phyloP scores from a whole-genome alignment of 2,329 filamentous ascomycete genomes.

The Chaetomium sp. region DNA sequence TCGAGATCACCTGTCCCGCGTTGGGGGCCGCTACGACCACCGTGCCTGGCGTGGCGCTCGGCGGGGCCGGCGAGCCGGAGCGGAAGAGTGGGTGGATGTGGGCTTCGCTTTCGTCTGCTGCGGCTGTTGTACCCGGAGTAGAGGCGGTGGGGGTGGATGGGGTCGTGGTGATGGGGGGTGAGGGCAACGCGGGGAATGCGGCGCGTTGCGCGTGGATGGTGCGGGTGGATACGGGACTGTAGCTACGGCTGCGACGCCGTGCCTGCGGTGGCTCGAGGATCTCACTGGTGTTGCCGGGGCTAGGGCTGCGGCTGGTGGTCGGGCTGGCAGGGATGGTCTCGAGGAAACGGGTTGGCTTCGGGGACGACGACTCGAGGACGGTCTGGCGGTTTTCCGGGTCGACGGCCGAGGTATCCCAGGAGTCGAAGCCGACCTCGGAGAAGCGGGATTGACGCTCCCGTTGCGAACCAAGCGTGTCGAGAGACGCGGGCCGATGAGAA shows the following conservation, averaged over 20 bases:
- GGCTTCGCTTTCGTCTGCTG: conserved; percentile 46
- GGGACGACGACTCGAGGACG: conserved; percentile 43
- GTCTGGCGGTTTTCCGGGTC: conserved; percentile 56
- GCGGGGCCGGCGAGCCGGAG: conserved; percentile 63
- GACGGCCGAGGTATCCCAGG: conserved; percentile 66
- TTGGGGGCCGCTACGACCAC: conserved; percentile 64
- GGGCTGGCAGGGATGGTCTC: conserved; percentile 67
- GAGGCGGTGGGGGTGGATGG: too few relatives aligned
- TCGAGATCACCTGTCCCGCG: conserved; percentile 56
- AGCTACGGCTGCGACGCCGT: conserved; percentile 44
- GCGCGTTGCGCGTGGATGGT: conserved; percentile 28
- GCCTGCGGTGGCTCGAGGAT: conserved; percentile 40
- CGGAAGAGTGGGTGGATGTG: conserved; percentile 76
- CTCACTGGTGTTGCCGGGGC: conserved; percentile 56
- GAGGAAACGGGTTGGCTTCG: conserved; percentile 46
- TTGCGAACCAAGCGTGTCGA: conserved; percentile 37
- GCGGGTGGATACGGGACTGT: conserved; percentile 37
- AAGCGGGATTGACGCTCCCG: conserved; percentile 30
- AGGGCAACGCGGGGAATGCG: conserved; percentile 22
- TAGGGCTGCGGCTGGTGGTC: conserved; percentile 57
- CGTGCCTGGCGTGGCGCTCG: conserved; percentile 61
- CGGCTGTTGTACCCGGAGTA: conserved; percentile 2
- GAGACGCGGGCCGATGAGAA: conserved; percentile 38
- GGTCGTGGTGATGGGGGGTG: too few relatives aligned
- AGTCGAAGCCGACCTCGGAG: conserved; percentile 61